These are phyloP conservation scores for Effrenium voratum DNA, from an alignment of 73 alveolate genomes.

Conservation along the genomic window DNA sequence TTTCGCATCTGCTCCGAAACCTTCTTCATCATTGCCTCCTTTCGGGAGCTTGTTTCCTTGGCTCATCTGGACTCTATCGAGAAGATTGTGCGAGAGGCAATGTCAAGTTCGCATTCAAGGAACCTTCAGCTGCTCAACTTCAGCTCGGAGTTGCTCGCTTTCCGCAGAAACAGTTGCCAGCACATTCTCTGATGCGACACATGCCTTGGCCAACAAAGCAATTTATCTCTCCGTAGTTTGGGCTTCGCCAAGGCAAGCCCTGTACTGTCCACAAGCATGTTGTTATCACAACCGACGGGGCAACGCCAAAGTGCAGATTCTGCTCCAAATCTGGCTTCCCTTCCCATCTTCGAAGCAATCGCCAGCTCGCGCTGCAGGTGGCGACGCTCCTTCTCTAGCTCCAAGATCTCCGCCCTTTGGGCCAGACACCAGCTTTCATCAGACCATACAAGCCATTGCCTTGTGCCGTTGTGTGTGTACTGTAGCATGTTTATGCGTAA, in stretches of 20 bases:
- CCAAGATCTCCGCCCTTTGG: constrained; percentile 45
- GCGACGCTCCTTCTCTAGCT: constrained; percentile 89
- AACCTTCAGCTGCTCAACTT: neutral
- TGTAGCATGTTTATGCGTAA: no score
- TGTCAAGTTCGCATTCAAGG: neutral
- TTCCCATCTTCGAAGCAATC: constrained; percentile 41
- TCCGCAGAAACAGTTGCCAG: neutral
- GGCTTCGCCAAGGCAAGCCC: neutral
- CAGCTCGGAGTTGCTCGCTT: neutral
- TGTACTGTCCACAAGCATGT: no score
- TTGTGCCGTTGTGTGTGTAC: no score
- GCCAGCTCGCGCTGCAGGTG: constrained; percentile 91
- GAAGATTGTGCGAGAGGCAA: neutral
- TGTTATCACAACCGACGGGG: neutral
- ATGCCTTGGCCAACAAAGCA: neutral
- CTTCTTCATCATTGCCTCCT: constrained; percentile 35
- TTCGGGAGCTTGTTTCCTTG: constrained; percentile 17
- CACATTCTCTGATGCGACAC: constrained; percentile 15
- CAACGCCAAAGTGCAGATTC: constrained; percentile 33
- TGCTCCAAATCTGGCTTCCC: constrained; percentile 40
- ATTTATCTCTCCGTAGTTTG: neutral
- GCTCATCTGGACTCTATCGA: neutral
- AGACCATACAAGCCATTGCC: no score
- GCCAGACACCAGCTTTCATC: neutral
- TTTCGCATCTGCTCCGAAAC: constrained; percentile 29